Evolutionary conservation across 179 eudicot species (phyloP).

Genomic region (Amaranthus tricolor): DNA sequence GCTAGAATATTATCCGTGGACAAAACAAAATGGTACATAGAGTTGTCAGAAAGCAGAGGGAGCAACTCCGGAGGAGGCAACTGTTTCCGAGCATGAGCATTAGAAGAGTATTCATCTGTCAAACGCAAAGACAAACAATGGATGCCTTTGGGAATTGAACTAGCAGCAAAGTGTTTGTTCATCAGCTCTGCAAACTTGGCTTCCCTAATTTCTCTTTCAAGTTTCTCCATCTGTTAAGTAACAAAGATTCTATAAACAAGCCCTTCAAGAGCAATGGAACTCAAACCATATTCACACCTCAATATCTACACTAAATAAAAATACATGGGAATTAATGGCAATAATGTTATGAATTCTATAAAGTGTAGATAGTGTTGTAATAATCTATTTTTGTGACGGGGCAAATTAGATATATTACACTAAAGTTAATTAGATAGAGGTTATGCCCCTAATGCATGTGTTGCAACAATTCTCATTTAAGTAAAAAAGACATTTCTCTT

Average conservation of each 20-base stretch:
- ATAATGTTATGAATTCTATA: background rate
- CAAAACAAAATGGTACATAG: slow-evolving; percentile 74
- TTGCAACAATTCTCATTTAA: no score
- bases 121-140: slow-evolving; percentile 92
- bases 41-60: slow-evolving; percentile 82
- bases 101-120: slow-evolving; percentile 97
- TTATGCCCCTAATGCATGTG: no score
- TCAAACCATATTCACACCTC: background rate
- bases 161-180: slow-evolving; percentile 94
- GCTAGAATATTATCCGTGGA: slow-evolving; percentile 92
- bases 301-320: background rate
- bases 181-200: slow-evolving; percentile 81
- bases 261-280: background rate
- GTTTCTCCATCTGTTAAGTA: slow-evolving; percentile 78
- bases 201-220: slow-evolving; percentile 75
- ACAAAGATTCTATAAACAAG: background rate
- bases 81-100: slow-evolving; percentile 96
- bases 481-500: no score
- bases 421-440: no score
- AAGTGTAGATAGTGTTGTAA: background rate
- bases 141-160: slow-evolving; percentile 90
- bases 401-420: background rate
- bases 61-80: slow-evolving; percentile 93
- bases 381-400: background rate
- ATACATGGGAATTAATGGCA: background rate